These are phyloP conservation scores for Rhodamnia rubescens DNA, from an alignment of 345 rosid species.

Conservation along the genomic window DNA sequence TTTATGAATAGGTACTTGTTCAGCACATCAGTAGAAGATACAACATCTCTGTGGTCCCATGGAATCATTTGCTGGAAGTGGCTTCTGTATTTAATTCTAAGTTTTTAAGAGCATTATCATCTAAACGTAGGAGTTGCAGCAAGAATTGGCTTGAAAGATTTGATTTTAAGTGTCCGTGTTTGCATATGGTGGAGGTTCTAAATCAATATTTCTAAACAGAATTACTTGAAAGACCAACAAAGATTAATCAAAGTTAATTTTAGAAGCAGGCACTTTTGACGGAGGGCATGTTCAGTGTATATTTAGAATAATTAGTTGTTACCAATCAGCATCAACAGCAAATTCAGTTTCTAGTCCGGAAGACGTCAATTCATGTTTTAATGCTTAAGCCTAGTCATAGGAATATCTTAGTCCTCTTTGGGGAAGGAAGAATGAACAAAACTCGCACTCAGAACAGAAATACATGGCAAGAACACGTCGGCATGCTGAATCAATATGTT, in stretches of 20 bases:
- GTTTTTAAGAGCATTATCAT: not conserved
- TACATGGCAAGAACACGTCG: too few relatives aligned
- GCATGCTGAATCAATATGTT: too few relatives aligned
- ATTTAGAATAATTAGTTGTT: not conserved
- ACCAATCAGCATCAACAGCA: not conserved
- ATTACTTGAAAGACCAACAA: not conserved
- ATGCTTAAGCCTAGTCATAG: too few relatives aligned
- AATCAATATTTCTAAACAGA: not conserved
- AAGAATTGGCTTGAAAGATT: not conserved
- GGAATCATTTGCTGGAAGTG: not conserved
- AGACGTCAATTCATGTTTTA: not conserved
- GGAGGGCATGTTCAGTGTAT: not conserved
- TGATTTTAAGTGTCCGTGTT: not conserved
- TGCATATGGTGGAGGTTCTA: not conserved
- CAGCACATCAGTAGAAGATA: too few relatives aligned
- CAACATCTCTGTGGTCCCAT: not conserved
- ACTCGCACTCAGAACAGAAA: too few relatives aligned
- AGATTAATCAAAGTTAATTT: not conserved
- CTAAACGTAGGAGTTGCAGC: not conserved
- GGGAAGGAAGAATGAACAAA: too few relatives aligned
- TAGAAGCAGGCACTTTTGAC: not conserved
- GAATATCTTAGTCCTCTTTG: too few relatives aligned
- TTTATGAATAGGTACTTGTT: too few relatives aligned
- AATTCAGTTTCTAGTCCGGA: not conserved
- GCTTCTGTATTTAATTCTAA: not conserved